Evolutionary conservation across 495 filamentous ascomycete species (phyloP), one percentile per base, ranked within the genome.

Genomic region (Achaetomiella virescens): DNA sequence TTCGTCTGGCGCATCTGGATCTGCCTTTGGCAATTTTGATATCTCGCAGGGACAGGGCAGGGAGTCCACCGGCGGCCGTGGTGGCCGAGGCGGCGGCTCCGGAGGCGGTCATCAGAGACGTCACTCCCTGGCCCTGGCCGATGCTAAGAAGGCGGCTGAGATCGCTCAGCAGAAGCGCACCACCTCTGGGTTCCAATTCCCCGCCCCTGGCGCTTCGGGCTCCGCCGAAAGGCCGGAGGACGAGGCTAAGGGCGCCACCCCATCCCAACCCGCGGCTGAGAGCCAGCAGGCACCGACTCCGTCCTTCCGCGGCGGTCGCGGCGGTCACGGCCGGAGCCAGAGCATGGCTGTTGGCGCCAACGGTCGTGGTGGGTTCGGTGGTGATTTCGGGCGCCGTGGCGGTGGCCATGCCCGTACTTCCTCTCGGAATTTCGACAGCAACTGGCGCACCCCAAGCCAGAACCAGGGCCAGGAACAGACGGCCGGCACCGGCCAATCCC

Each of bases 91-190:
- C 59, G 77, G 80, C 38, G 73, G 75, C 36, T 74, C 77, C 42
- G 86, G 84, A 46, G 81, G 84, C 54, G 93, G 91, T 47, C 93
- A 98, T 69, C 88, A 93, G 70, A 84, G 93, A 59, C 87, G 93
- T 69, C 93, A 98, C 72, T 98, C 93, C 18, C 81, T 98, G 52
- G 95, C 91, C 44, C 73, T 98, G 52, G 89, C 91, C 4, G 93
- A 98, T 70, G 93, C 93, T 25, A 97, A 96, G 78, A 97, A 96
- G 75, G 95, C 95, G 27, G 93, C 93, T 42, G 93, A 98, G 68
- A 70, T 96, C 18, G 93, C 93, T 42, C 95, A 98, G 74, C 91
- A 96, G 73, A 97, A 97, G 74, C 81, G 92, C 65, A 93, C 90
- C 24, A 91, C 91, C 12, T 87, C 89, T 55, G 88, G 83, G 17